Conservation (phyloP, 192 early-diverging fungal genomes). For the Phycomyces nitens region DNA sequence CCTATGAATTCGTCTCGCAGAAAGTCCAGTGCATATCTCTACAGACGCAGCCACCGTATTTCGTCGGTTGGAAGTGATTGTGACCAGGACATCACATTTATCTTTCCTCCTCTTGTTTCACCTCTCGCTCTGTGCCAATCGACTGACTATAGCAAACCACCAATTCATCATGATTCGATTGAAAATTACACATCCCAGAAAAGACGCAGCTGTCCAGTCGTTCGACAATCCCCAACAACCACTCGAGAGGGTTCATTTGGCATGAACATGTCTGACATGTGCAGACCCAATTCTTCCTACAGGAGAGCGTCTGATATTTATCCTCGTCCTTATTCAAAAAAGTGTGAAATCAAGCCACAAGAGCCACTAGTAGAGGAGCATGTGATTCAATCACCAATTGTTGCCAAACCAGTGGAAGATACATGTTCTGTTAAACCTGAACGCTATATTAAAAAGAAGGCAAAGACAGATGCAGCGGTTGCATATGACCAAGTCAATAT, state of each 20-base stretch:
- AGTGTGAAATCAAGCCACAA: slow-evolving; percentile 9
- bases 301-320: background rate
- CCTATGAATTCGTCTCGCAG: background rate
- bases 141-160: background rate
- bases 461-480: slow-evolving; percentile 26
- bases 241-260: too few relatives aligned
- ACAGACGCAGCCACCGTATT: background rate
- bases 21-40: background rate
- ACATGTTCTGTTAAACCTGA: background rate
- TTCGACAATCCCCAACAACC: too few relatives aligned
- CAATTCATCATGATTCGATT: too few relatives aligned
- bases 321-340: slow-evolving; percentile 1
- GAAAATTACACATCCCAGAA: too few relatives aligned
- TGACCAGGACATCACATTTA: background rate
- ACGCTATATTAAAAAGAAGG: slow-evolving; percentile 17
- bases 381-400: background rate
- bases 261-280: too few relatives aligned
- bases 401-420: slow-evolving; percentile 2
- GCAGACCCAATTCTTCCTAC: background rate
- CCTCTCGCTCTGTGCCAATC: background rate
- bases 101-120: background rate
- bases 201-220: too few relatives aligned
- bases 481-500: slow-evolving; percentile 23
- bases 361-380: background rate
- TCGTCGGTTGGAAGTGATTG: background rate